Percentiles rank a stretch among this genome's conserved stretches.
Conservation (phyloP, 208 protist genomes). For the Trypanosoma caninum region DNA sequence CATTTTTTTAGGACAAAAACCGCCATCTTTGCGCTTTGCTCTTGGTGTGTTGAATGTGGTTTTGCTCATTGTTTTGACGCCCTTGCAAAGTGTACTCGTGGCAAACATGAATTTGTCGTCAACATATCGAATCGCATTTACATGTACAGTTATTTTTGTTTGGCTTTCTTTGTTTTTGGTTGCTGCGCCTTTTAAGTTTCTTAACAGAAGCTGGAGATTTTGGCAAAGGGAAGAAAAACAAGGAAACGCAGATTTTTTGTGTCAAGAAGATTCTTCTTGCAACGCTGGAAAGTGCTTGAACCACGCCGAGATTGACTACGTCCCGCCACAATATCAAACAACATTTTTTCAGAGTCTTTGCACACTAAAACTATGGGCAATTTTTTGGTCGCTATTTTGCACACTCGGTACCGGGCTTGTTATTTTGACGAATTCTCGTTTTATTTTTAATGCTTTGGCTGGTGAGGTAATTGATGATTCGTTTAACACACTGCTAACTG, state of each 20-base stretch:
- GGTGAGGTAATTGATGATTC: slow-evolving; percentile 17
- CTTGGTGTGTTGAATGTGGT: slow-evolving; percentile 18
- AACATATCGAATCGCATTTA: slow-evolving; percentile 12
- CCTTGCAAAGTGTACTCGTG: slow-evolving; percentile 40
- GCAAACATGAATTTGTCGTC: slow-evolving; percentile 33
- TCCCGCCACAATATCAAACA: slow-evolving; percentile 21
- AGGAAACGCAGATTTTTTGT: no score
- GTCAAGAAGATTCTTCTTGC: no score
- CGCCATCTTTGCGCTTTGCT: slow-evolving; percentile 20
- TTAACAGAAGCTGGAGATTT: slow-evolving; percentile 14
- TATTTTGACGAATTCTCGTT: slow-evolving; percentile 17
- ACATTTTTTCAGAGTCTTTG: slow-evolving; percentile 19
- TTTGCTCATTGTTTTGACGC: slow-evolving; percentile 20
- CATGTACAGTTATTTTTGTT: slow-evolving; percentile 4
- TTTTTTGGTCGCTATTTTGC: slow-evolving; percentile 24
- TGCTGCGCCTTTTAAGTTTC: slow-evolving; percentile 13
- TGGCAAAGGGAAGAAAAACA: slow-evolving; percentile 6
- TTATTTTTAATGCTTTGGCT: slow-evolving; percentile 13
- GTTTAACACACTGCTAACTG: slow-evolving; percentile 18
- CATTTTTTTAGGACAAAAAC: slow-evolving; percentile 20
- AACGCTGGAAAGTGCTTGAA: no score
- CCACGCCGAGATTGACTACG: slow-evolving; percentile 21
- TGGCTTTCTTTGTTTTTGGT: not conserved
- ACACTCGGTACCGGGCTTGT: slow-evolving; percentile 24
- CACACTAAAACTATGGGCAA: slow-evolving; percentile 17